Base-by-base conservation (phyloP, 2,329 filamentous ascomycete genomes). In the Davidsoniella virescens region DNA sequence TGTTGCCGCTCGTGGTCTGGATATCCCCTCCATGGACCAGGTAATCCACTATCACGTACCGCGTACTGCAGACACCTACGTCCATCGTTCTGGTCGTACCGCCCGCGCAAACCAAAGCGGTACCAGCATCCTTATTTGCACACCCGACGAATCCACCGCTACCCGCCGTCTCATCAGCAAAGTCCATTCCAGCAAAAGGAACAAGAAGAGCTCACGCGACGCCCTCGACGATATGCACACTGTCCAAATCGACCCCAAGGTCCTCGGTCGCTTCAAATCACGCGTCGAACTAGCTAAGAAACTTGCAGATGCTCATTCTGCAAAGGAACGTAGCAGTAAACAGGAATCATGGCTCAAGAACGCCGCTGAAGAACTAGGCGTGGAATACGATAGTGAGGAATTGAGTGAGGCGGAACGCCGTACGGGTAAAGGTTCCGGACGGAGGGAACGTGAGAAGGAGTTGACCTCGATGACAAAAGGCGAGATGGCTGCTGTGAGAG, bases 11-110 rank as follows among this genome's bases (percentile, higher is more conserved):
- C 80, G 90, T 54, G 92, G 92, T 65, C 78, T 98, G 44, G 92
- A 98, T 63, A 95, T 98, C 57, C 82, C 85, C 43, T 78, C 80
- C 33, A 87, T 96, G 44, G 84, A 95, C 57, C 73, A 94, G 12
- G 83, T 98, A 14, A 69, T 98, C 16, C 92, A 98, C 66, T 98
- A 98, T 67, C 90, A 98, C 64, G 80, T 95, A 0, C 92, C 92
- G 1, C 83, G 88, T 52, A 73, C 87, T 1, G 92, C 92, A 33
- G 90, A 96, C 63, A 83, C 83, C 44, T 98, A 98, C 61, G 88
- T 98, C 12, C 92, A 98, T 62, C 81, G 92, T 20, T 95, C 92
- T 1, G 92, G 92, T 10, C 84, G 92, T 56, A 96, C 92, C 1
- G 92, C 92, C 2, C 85, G 92, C 60, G 90, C 84, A 2, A 76